Conservation (phyloP, 441 rosid species). For the Croton setiger region DNA sequence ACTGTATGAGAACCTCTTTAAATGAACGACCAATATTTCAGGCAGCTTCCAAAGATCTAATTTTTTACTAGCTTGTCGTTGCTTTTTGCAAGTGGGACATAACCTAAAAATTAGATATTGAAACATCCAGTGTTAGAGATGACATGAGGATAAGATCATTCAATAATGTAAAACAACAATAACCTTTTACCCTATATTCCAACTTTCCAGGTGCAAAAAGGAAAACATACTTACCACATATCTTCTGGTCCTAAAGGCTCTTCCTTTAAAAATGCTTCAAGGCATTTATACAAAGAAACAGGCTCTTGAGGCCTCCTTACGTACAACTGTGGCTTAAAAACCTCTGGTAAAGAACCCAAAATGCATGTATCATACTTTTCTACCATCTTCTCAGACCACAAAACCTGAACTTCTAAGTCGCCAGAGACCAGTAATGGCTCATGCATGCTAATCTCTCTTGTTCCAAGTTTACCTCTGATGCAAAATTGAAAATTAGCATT, state of each 20-base stretch:
- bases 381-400: constrained; percentile 50
- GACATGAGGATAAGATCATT: no score
- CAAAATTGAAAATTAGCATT: constrained; percentile 58
- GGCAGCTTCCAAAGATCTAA: constrained; percentile 77
- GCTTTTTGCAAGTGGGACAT: constrained; percentile 63
- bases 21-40: constrained; percentile 61
- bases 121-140: no score
- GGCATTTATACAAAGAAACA: constrained; percentile 59
- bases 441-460: constrained; percentile 41
- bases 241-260: constrained; percentile 84
- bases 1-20: constrained; percentile 74
- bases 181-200: no score
- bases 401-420: constrained; percentile 33
- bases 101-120: no score
- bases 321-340: constrained; percentile 42
- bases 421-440: constrained; percentile 28
- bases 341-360: constrained; percentile 49
- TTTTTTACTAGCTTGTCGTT: constrained; percentile 61
- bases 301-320: constrained; percentile 50
- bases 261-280: constrained; percentile 66
- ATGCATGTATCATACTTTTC: constrained; percentile 44
- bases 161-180: no score
- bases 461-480: constrained; percentile 44
- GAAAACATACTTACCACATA: constrained; percentile 82
- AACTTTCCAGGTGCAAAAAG: no score